Percentiles rank a stretch among this genome's conserved stretches.
Conservation (phyloP, 2,329 filamentous ascomycete species). For the Alternaria burnsii region DNA sequence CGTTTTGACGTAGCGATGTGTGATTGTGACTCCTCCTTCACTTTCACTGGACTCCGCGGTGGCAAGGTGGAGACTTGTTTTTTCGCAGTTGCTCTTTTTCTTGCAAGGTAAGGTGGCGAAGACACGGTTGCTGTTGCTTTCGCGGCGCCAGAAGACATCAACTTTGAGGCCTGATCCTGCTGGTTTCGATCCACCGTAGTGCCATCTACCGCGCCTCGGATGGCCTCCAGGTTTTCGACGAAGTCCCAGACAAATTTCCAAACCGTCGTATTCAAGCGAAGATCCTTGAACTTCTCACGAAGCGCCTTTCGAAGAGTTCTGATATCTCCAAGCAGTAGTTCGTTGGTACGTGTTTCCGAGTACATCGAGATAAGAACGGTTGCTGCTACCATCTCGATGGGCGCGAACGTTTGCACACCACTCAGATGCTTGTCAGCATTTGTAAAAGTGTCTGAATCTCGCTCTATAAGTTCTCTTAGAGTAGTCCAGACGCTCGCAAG, state of each 20-base stretch:
- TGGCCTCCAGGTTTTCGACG: slow-evolving; percentile 37
- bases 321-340: slow-evolving; percentile 43
- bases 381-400: slow-evolving; percentile 49
- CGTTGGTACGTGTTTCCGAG: slow-evolving; percentile 36
- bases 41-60: slow-evolving; percentile 2
- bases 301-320: slow-evolving; percentile 32
- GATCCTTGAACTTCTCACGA: slow-evolving; percentile 40
- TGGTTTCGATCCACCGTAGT: slow-evolving; percentile 24
- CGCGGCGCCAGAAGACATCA: background rate
- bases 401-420: slow-evolving; percentile 46
- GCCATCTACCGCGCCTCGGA: slow-evolving; percentile 36
- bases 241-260: slow-evolving; percentile 48
- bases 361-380: slow-evolving; percentile 46
- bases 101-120: background rate
- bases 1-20: slow-evolving; percentile 21
- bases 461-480: slow-evolving; percentile 37
- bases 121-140: background rate
- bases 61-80: background rate
- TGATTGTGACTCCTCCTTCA: slow-evolving; percentile 1
- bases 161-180: background rate
- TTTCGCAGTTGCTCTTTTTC: background rate
- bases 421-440: slow-evolving; percentile 36
- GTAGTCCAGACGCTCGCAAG: slow-evolving; percentile 45
- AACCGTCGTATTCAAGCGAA: slow-evolving; percentile 33
- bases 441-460: slow-evolving; percentile 40